Conservation (phyloP, 768 basidiomycete genomes). For the Panellus pusillus region DNA sequence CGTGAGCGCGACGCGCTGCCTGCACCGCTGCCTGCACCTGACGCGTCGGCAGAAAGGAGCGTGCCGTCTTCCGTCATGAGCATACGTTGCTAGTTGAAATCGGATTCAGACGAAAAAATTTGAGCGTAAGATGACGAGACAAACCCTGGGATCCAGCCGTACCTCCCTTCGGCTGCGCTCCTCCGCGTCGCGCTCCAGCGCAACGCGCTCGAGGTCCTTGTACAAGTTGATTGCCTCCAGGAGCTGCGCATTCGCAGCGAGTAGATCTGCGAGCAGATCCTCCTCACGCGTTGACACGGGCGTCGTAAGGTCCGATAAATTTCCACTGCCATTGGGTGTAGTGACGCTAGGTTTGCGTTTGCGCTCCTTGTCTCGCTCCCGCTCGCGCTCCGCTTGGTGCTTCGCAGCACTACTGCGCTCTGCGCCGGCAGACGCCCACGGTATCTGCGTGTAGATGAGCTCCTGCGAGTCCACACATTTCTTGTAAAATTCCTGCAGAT, state of each 20-base stretch:
- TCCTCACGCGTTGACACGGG: constrained; percentile 38
- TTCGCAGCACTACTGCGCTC: constrained; percentile 40
- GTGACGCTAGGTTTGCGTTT: constrained; percentile 25
- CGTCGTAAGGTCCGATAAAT: constrained; percentile 48
- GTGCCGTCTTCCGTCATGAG: constrained; percentile 38
- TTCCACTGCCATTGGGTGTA: constrained; percentile 28
- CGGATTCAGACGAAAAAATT: not conserved
- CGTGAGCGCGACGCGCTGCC: constrained; percentile 40
- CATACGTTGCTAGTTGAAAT: constrained; percentile 30
- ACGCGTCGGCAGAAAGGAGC: constrained; percentile 30
- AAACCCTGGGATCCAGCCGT: constrained; percentile 61
- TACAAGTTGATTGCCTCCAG: constrained; percentile 9
- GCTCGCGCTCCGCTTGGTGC: constrained; percentile 41
- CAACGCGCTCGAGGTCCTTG: constrained; percentile 9
- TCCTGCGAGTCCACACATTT: constrained; percentile 85
- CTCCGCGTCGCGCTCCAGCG: constrained; percentile 7
- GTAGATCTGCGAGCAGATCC: constrained; percentile 7
- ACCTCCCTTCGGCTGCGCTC: constrained; percentile 8
- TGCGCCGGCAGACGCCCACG: constrained; percentile 86
- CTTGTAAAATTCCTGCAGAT: constrained; percentile 73
- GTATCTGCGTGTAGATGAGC: constrained; percentile 82
- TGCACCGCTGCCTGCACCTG: constrained; percentile 23
- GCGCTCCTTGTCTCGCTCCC: constrained; percentile 23
- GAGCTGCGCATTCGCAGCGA: constrained; percentile 7
- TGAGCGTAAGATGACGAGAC: constrained; percentile 22